Conservation (phyloP, 768 basidiomycete species). For the Termitomyces sp. region DNA sequence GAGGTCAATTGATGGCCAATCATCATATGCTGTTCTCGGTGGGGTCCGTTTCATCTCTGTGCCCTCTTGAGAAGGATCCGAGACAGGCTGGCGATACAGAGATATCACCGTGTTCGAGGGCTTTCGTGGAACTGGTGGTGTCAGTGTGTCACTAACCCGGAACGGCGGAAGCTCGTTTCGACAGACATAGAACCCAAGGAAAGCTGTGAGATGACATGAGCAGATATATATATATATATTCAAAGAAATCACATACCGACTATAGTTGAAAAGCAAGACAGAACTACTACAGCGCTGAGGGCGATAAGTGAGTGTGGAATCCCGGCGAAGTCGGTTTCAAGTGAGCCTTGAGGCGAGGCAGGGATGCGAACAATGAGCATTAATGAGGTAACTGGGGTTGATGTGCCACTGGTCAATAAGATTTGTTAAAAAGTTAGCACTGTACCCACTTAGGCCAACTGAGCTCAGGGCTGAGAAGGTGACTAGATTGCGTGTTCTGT, state of each 20-base stretch:
- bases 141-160: not conserved
- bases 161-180: constrained; percentile 5
- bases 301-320: constrained; percentile 16
- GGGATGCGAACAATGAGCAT: constrained; percentile 25
- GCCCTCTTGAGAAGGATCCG: not conserved
- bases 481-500: constrained; percentile 10
- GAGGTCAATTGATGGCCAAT: constrained; percentile 9
- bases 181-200: constrained; percentile 8
- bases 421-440: not conserved
- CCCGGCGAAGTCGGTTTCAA: constrained; percentile 27
- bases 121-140: not conserved
- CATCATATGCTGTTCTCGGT: constrained; percentile 6
- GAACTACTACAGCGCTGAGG: constrained; percentile 19
- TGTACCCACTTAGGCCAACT: constrained; percentile 9
- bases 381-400: constrained; percentile 15
- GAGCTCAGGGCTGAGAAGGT: constrained; percentile 11
- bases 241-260: constrained; percentile 19
- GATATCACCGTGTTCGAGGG: constrained; percentile 10
- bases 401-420: not conserved
- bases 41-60: not conserved
- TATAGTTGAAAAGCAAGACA: constrained; percentile 25
- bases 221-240: not conserved
- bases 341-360: constrained; percentile 11
- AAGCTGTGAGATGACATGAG: not conserved
- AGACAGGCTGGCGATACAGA: constrained; percentile 1